A percentile compares a stretch with the other conserved stretches of the same genome.
phyloP scores from a whole-genome alignment of 352 stramenopile species.

The Globisporangium emineosum region DNA sequence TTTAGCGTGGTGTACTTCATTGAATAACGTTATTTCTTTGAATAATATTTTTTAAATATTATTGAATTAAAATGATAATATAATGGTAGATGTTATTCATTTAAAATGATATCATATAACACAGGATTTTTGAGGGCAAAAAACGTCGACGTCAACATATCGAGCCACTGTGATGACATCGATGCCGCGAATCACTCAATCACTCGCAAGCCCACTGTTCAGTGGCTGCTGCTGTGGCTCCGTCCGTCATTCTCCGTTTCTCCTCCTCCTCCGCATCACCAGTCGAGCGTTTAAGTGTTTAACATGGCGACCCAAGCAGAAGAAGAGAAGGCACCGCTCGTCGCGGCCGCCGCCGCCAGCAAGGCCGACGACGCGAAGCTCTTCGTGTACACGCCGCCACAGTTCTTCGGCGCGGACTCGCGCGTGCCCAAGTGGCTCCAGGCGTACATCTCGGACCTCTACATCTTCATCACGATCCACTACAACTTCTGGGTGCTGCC shows the following conservation, averaged over 20 bases:
- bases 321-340: constrained; percentile 6
- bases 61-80: no score
- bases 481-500: constrained; percentile 42
- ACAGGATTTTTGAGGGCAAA: no score
- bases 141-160: constrained; percentile 1
- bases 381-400: constrained; percentile 30
- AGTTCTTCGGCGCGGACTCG: constrained; percentile 27
- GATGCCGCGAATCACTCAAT: background rate
- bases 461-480: constrained; percentile 40
- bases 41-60: no score
- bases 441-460: constrained; percentile 25
- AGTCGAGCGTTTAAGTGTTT: background rate
- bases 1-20: no score
- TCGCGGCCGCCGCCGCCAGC: background rate
- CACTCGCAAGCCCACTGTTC: background rate
- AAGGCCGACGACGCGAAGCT: background rate
- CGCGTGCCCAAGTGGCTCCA: constrained; percentile 30
- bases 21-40: no score
- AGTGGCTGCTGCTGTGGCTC: background rate
- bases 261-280: background rate
- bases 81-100: no score
- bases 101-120: no score
- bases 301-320: constrained; percentile 4
- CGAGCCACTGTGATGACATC: background rate
- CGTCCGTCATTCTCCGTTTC: background rate